phyloP scores from a whole-genome alignment of 441 rosid genomes.

The Pelargonium fulgidum region DNA sequence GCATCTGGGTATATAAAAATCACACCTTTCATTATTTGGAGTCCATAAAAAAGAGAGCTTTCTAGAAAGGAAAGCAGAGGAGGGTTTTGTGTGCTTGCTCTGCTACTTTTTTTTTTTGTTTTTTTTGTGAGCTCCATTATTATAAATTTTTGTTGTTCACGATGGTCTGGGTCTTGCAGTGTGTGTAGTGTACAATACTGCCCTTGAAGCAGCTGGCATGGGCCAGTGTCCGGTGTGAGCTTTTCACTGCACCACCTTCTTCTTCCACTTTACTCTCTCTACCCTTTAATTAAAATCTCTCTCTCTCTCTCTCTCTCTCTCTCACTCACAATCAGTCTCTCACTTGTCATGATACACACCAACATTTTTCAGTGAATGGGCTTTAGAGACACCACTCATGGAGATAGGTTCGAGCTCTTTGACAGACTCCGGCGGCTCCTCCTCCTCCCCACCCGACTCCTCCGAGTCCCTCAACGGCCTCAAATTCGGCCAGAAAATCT shows the following conservation, averaged over 20 bases:
- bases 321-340: not conserved
- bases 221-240: conserved; percentile 31
- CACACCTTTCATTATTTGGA: too few relatives aligned
- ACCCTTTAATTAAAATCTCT: not conserved
- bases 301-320: conserved; percentile 9
- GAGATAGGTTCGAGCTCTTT: conserved; percentile 51
- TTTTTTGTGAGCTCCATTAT: too few relatives aligned
- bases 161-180: too few relatives aligned
- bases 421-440: conserved; percentile 36
- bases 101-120: too few relatives aligned
- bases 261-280: not conserved
- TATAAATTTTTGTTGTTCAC: too few relatives aligned
- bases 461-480: not conserved
- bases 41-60: too few relatives aligned
- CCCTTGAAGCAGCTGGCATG: conserved; percentile 31
- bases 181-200: too few relatives aligned
- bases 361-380: conserved; percentile 21
- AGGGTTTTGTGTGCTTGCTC: too few relatives aligned
- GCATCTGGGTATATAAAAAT: not conserved
- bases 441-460: conserved; percentile 19
- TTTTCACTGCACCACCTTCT: conserved; percentile 15
- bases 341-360: conserved; percentile 11
- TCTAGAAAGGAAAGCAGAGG: too few relatives aligned
- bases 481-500: not conserved
- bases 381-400: conserved; percentile 30